Evolutionary conservation across 2,329 filamentous ascomycete species (phyloP).

Genomic region (Trichothecium sympodiale): DNA sequence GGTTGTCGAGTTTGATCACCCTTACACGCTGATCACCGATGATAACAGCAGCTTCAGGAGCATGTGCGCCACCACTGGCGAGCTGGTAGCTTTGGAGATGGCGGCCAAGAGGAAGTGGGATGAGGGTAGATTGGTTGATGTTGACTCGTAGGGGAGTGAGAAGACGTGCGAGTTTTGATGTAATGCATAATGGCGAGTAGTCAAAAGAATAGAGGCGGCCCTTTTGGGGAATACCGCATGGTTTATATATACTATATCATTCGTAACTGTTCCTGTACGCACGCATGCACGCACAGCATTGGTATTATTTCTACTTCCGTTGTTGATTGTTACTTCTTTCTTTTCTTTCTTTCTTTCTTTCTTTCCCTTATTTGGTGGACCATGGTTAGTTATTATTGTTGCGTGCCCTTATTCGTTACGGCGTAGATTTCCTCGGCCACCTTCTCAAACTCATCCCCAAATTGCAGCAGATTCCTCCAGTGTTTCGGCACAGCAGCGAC

Average conservation of each 20-base stretch:
- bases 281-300: no score
- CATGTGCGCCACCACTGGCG: conserved; percentile 57
- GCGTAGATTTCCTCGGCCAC: conserved; percentile 5
- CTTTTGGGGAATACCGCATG: no score
- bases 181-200: neutral
- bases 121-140: conserved; percentile 23
- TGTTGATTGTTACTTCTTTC: no score
- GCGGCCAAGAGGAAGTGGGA: conserved; percentile 45
- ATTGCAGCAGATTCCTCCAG: conserved; percentile 29
- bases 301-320: no score
- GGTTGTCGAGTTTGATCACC: conserved; percentile 85
- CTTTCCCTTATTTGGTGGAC: no score
- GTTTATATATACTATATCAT: no score
- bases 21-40: conserved; percentile 67
- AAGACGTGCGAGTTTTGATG: conserved; percentile 8
- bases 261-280: no score
- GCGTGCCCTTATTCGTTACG: no score
- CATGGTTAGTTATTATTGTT: no score
- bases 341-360: no score
- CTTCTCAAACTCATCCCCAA: conserved; percentile 22
- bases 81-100: conserved; percentile 37
- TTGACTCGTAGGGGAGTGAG: conserved; percentile 12
- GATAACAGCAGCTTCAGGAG: conserved; percentile 51
- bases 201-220: no score
- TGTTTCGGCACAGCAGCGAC: conserved; percentile 24